Conservation (phyloP, 2,329 filamentous ascomycete species). For the Aureobasidium sp. region DNA sequence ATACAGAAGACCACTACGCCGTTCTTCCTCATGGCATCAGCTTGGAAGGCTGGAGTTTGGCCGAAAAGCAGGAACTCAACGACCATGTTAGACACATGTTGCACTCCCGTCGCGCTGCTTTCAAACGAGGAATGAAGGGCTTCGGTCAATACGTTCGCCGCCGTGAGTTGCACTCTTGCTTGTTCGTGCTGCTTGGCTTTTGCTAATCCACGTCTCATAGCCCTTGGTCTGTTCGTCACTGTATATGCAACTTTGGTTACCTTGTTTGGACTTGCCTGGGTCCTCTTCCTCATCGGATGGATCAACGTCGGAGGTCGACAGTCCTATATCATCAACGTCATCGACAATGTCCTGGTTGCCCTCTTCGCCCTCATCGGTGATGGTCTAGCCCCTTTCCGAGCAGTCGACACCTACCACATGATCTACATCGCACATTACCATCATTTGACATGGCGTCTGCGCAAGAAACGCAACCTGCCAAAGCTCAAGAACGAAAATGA, state of each 20-base stretch:
- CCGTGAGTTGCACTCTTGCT: conserved; percentile 41
- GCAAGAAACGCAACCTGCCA: conserved; percentile 55
- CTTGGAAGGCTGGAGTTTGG: conserved; percentile 65
- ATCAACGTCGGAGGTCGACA: conserved; percentile 72
- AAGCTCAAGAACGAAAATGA: conserved; percentile 62
- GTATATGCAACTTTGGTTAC: conserved; percentile 78
- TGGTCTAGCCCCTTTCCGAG: conserved; percentile 61
- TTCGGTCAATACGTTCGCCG: conserved; percentile 72
- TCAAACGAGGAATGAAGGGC: conserved; percentile 71
- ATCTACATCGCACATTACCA: conserved; percentile 70
- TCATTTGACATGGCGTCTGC: conserved; percentile 54
- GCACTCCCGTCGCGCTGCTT: conserved; percentile 70
- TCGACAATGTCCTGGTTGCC: conserved; percentile 54
- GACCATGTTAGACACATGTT: conserved; percentile 84
- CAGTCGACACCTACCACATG: conserved; percentile 83
- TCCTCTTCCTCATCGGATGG: conserved; percentile 82
- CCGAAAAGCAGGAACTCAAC: conserved; percentile 70
- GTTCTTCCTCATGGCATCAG: conserved; percentile 68
- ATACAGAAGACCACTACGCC: conserved; percentile 66
- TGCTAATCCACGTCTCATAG: conserved; percentile 27
- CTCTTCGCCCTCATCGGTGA: conserved; percentile 58
- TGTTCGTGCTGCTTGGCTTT: not conserved
- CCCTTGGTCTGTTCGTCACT: conserved; percentile 76
- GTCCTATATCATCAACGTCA: conserved; percentile 49
- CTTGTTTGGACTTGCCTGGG: conserved; percentile 78